Evolutionary conservation across 352 stramenopile species (phyloP).

Genomic region (Thraustochytrium sp.): DNA sequence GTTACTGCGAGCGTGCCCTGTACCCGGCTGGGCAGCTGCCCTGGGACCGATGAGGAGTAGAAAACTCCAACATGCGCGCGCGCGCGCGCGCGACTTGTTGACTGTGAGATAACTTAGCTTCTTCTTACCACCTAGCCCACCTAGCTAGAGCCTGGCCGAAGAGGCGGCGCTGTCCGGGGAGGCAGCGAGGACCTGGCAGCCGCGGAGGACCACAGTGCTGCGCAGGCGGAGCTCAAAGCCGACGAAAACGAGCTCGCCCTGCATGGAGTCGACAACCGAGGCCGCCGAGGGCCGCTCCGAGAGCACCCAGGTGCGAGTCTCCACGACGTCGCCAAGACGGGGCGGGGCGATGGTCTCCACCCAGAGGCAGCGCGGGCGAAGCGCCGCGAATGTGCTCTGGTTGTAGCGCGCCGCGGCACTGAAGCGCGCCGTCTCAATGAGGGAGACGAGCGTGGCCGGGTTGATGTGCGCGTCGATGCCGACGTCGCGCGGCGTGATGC

Average conservation of each 20-base stretch:
- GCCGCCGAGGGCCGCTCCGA: neutral
- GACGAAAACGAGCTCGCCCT: neutral
- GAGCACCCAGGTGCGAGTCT: neutral
- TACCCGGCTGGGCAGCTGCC: neutral
- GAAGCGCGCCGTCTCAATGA: neutral
- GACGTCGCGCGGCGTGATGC: neutral
- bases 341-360: neutral
- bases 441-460: neutral
- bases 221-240: neutral
- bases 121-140: no score
- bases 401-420: neutral
- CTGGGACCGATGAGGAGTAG: neutral
- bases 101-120: no score
- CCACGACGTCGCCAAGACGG: neutral
- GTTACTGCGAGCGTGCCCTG: slow-evolving; percentile 42
- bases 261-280: neutral
- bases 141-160: no score
- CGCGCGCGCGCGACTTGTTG: no score
- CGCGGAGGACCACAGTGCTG: neutral
- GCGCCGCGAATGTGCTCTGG: no score
- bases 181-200: neutral
- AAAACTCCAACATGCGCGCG: no score
- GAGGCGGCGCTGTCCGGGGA: neutral
- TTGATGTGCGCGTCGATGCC: neutral
- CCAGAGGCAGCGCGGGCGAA: neutral